Percentiles rank a stretch among this genome's conserved stretches.
Conservation (phyloP, 495 filamentous ascomycete species). For the Viridothelium virens region DNA sequence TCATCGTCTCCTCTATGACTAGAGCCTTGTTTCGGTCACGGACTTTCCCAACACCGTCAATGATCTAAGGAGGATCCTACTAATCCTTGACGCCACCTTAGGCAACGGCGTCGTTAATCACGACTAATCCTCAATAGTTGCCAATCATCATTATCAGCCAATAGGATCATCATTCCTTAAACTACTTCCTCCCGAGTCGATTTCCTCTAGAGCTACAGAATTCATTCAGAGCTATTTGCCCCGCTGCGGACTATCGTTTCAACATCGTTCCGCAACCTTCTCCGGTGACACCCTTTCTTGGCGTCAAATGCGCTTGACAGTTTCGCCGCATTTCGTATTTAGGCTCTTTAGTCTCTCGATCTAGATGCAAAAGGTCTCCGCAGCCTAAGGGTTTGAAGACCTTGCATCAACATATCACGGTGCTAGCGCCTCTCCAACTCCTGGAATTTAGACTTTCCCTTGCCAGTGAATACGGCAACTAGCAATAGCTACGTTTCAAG, state of each 20-base stretch:
- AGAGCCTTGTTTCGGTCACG: no score
- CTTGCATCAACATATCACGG: neutral
- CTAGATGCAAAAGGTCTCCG: neutral
- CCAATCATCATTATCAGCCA: neutral
- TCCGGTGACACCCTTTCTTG: neutral
- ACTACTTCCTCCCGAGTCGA: neutral
- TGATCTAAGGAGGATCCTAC: no score
- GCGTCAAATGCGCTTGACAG: conserved; percentile 6
- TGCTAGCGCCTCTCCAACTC: neutral
- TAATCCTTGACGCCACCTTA: neutral
- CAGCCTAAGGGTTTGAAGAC: neutral
- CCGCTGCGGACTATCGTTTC: neutral
- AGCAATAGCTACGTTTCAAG: no score
- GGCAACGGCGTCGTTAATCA: neutral
- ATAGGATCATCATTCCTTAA: neutral
- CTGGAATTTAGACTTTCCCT: neutral
- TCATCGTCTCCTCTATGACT: no score
- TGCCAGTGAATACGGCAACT: neutral
- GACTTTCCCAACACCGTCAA: no score
- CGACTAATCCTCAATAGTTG: neutral
- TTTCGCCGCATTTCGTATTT: neutral
- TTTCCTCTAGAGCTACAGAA: neutral
- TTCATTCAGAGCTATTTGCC: neutral
- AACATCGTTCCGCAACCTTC: neutral
- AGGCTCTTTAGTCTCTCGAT: neutral